phyloP scores from a whole-genome alignment of 805 yeast genomes.

The Lachancea sp. region DNA sequence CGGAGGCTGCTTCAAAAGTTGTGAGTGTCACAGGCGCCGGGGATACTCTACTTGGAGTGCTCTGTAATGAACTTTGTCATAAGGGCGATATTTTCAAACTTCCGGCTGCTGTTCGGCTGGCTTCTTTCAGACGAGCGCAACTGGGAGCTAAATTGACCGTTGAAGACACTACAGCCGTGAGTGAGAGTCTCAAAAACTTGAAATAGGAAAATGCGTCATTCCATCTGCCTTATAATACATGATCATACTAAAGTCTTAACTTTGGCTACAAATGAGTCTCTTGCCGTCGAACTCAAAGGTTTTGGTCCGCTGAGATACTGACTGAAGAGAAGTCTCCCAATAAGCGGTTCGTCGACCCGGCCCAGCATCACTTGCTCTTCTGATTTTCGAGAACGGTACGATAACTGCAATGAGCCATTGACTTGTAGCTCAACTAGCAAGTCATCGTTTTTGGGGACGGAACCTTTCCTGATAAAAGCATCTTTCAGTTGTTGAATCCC shows the following conservation, averaged over 20 bases:
- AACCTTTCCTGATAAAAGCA: slow-evolving; percentile 57
- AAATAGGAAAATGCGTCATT: neutral
- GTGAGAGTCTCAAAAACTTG: slow-evolving; percentile 5
- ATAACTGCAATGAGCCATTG: slow-evolving; percentile 42
- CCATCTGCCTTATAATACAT: neutral
- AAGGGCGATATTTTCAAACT: slow-evolving; percentile 5
- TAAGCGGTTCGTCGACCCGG: slow-evolving; percentile 49
- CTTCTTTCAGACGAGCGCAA: slow-evolving; percentile 10
- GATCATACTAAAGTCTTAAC: slow-evolving; percentile 8
- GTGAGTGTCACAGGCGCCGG: slow-evolving; percentile 85
- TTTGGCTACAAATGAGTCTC: slow-evolving; percentile 20
- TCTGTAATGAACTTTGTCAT: slow-evolving; percentile 38
- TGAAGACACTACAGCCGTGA: slow-evolving; percentile 11
- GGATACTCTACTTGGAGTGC: slow-evolving; percentile 66
- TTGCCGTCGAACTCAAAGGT: slow-evolving; percentile 27
- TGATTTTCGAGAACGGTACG: slow-evolving; percentile 38
- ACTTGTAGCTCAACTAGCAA: slow-evolving; percentile 50
- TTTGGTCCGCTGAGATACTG: slow-evolving; percentile 64
- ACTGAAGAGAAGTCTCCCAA: slow-evolving; percentile 62
- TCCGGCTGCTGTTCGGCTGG: slow-evolving; percentile 1
- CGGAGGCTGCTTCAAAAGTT: slow-evolving; percentile 35
- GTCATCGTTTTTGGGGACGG: slow-evolving; percentile 69
- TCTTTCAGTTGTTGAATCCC: slow-evolving; percentile 65
- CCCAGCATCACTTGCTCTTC: slow-evolving; percentile 46
- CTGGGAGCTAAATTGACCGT: slow-evolving; percentile 12